Evolutionary conservation across 2,329 filamentous ascomycete genomes (phyloP), one percentile per base, ranked within the genome.

Genomic region (Teratosphaeria viscida): DNA sequence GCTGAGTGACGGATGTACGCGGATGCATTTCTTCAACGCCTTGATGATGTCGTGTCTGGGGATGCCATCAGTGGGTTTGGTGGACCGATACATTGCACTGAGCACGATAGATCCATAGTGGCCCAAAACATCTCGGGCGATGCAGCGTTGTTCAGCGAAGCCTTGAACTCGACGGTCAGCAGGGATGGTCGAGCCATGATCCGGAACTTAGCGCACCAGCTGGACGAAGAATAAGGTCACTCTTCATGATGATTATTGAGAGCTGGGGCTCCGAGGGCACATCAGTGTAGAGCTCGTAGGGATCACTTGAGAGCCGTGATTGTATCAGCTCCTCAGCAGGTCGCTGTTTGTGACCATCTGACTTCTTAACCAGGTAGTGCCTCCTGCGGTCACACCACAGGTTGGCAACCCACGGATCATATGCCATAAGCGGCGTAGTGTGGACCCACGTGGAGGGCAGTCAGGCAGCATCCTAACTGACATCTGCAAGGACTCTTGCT

Each of bases 91-190:
- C 12, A 70, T 60, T 11, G 69, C 75, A 23, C 70, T 73, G 1
- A 76, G 66, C 35, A 75, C 65, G 23, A 78, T 66, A 2, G 69
- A 72, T 56, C 76, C 69, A 64, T 78, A 78, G 59, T 73, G 72
- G 1, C 72, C 73, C 5, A 77, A 66, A 32, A 72, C 67, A 60
- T 79, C 75, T 27, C 76, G 69, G 23, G 67, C 70, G 53, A 78
- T 77, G 39, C 70, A 75, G 7, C 76, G 73, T 27, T 67, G 71
- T 62, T 79, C 77, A 59, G 74, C 75, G 7, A 72, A 70, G 53
- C 73, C 74, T 77, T 49, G 43, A n/a, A 49, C 11, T 43, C 5
- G 10, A 19, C 43, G 19, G 43, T 49, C n/a, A 49, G 43, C 43
- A 49, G n/a, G 7, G n/a, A 19, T 10, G 8, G 7, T 26, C 43